Evolutionary conservation across 2,329 filamentous ascomycete species (phyloP), one percentile per base, ranked within the genome.

Genomic region (Torrubiellomyces zombiae): DNA sequence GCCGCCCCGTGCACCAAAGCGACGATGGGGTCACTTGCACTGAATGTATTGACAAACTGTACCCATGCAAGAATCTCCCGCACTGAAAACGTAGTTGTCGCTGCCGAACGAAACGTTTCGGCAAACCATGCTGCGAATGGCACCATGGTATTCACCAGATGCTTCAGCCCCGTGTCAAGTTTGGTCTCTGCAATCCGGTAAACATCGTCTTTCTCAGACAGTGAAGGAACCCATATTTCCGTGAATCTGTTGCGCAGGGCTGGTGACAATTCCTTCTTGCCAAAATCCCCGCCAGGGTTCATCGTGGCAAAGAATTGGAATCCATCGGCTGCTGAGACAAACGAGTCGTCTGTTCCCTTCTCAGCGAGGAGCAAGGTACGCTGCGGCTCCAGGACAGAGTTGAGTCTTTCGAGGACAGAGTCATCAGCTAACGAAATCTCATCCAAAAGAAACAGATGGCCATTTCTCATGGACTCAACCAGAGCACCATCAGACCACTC

Each of bases 231-330:
- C 89, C 89, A 98, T 7, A 99, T 94, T 50, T 99, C 89, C 0
- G 89, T 99, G 47, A 99, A 93, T 31, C 89, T 79, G 46, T 99
- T 98, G 22, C 89, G 69, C 31, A 99, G 57, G 9, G 89, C 91
- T 3, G 89, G 89, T 1, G 89, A 98, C 9, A 99, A 64, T 48
- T 99, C 89, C 38, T 86, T 82, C 55, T 99, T 99, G 35, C 89
- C 89, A 47, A 95, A 98, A 44, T 99, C 89, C 22, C 91, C 89
- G 25, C 91, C 91, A 7, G 89, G 89, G 38, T 99, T 99, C 89
- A 99, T 99, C 0, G 89, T 98, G 4, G 89, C 86, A 31, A 98
- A 69, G 50, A 98, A 94, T 42, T 98, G 85, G 50, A 95, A 99
- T 0, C 77, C 80, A 20, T 76, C 61, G 8, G 62, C 51, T 5